Evolutionary conservation across 257 asterid genomes (phyloP).

Genomic region (Solanum bukasovii): DNA sequence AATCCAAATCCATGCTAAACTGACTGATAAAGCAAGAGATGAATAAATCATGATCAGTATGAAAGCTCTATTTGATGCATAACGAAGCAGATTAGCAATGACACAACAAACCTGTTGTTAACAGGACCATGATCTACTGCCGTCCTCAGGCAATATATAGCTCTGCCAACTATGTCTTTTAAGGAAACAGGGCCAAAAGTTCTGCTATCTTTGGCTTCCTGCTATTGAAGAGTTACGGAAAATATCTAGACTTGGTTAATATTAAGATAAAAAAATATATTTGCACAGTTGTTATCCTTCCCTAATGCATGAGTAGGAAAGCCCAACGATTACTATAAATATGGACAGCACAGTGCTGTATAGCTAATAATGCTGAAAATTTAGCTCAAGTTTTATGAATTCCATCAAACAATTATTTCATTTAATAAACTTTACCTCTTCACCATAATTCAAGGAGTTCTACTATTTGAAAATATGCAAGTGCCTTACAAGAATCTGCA

Average conservation of each 20-base stretch:
- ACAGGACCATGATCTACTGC: conserved; percentile 83
- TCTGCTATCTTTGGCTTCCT: conserved; percentile 82
- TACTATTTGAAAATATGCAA: background rate
- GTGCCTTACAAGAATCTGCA: background rate
- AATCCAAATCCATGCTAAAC: conserved; percentile 35
- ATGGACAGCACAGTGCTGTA: background rate
- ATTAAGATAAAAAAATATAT: background rate
- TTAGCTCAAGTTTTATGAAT: background rate
- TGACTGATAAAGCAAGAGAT: conserved; percentile 27
- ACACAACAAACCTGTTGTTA: conserved; percentile 49
- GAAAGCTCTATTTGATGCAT: background rate
- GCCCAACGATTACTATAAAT: background rate
- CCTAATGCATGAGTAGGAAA: background rate
- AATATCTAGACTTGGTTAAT: background rate
- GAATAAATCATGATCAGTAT: background rate
- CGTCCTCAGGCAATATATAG: conserved; percentile 57
- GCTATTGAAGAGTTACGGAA: conserved; percentile 14
- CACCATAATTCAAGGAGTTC: too few species aligned
- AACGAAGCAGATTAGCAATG: background rate
- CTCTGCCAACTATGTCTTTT: conserved; percentile 66
- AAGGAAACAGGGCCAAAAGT: conserved; percentile 75
- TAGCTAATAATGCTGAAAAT: background rate
- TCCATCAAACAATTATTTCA: background rate
- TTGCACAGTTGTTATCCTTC: background rate
- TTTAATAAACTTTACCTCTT: background rate